phyloP scores from a whole-genome alignment of 192 early-diverging fungal species.

The Linnemannia exigua region DNA sequence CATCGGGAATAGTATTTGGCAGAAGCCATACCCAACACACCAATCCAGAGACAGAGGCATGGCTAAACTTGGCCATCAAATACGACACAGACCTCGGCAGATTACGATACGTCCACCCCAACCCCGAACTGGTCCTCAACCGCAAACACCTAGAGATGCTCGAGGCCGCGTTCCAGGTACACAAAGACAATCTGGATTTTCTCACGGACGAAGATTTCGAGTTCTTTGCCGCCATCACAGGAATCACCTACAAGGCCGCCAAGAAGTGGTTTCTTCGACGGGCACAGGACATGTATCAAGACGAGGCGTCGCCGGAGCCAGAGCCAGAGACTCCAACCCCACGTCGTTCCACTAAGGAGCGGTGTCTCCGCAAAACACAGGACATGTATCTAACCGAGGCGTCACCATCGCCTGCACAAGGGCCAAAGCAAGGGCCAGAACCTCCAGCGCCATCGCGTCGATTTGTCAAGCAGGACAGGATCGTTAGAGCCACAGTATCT shows the following conservation, averaged over 20 bases:
- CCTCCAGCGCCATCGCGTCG: too few species aligned
- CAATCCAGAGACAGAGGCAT: background rate
- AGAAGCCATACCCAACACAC: background rate
- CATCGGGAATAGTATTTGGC: too few species aligned
- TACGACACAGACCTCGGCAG: background rate
- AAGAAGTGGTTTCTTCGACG: background rate
- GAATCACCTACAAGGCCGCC: background rate
- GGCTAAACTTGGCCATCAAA: background rate
- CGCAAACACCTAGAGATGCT: background rate
- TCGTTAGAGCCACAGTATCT: background rate
- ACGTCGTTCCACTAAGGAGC: background rate
- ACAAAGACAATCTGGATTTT: background rate
- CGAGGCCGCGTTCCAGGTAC: background rate
- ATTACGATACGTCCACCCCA: background rate
- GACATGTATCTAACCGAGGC: background rate
- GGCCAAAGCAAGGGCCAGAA: background rate
- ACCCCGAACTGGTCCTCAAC: background rate
- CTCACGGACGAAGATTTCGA: constrained; percentile 16
- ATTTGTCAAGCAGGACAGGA: background rate
- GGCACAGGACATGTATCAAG: background rate
- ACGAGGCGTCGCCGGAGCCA: background rate
- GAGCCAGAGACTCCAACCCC: background rate
- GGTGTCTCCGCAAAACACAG: background rate
- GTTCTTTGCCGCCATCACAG: constrained; percentile 10
- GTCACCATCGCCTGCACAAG: too few species aligned